Base-by-base conservation (phyloP, 2,329 filamentous ascomycete genomes). In the Myriosclerotinia duriaeana region DNA sequence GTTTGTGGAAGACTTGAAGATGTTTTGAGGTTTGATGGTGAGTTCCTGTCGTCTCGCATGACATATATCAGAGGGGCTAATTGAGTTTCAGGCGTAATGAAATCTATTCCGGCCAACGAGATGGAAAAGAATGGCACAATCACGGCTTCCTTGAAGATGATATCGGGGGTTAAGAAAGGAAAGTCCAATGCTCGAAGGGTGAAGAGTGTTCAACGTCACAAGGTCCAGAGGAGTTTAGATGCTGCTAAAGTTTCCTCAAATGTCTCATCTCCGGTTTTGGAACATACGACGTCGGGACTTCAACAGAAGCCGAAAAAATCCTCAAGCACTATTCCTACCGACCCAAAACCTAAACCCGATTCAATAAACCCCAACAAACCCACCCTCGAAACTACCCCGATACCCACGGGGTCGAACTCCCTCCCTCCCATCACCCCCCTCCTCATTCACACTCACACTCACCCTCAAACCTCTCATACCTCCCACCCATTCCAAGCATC, bases 1-100 rank as follows among this genome's bases (percentile, higher is more conserved):
- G 65, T 64, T 4, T 75, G 73, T 59, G 71, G 72, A 26, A 67
- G 66, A 56, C 53, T 74, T 3, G 68, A 68, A 36, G 69, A 71
- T 34, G 26, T 68, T 3, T 70, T 72, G 9, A 14, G 48, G 1
- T 22, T 50, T 1, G n/a, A 8, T 4, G 9, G n/a, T 34, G 30
- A 34, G 30, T 34, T 34, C 6, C 4, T 34, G 30, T 34, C 30
- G 30, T 34, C 30, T 34, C 5, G 1, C 30, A 34, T 34, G 30
- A 34, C 30, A 34, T 6, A 34, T 4, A 34, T 34, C 30, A 34
- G 30, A 34, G 30, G 30, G 30, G 2, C 30, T 34, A 5, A 34
- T 6, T 34, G 30, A 34, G 6, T 34, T 34, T 34, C 30, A 34
- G 30, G 30, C 30, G 6, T 34, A 34, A 4, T 34, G 30, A 34